Evolutionary conservation across 169 alveolate genomes (phyloP).

Genomic region (Plasmodium yoelii): DNA sequence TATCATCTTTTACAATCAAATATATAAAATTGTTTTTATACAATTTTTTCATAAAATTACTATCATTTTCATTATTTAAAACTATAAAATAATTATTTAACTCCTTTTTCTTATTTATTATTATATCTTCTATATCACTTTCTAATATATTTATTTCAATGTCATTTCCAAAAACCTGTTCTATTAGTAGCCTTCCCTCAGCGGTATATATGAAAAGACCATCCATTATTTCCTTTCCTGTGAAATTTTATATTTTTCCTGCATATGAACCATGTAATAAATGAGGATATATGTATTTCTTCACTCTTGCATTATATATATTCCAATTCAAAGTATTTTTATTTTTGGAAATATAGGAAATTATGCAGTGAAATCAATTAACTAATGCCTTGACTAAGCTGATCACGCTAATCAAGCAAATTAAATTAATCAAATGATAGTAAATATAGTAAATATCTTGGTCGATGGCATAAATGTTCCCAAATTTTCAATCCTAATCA

Average conservation of each 20-base stretch:
- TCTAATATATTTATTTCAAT: background rate
- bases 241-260: background rate
- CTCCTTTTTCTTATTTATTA: background rate
- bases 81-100: constrained; percentile 4
- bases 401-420: no score
- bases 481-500: no score
- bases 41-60: background rate
- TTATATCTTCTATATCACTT: constrained; percentile 7
- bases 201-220: constrained; percentile 37
- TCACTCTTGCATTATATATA: background rate
- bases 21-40: constrained; percentile 14
- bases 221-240: constrained; percentile 23
- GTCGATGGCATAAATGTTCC: no score
- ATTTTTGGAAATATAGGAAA: no score
- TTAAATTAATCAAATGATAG: no score
- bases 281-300: background rate
- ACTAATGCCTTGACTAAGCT: no score
- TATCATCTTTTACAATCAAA: constrained; percentile 23
- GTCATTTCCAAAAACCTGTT: constrained; percentile 25
- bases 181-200: constrained; percentile 19
- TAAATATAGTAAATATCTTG: no score
- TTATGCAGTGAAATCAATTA: no score
- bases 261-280: no score
- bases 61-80: constrained; percentile 1
- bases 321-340: no score